Evolutionary conservation across 2,329 filamentous ascomycete genomes (phyloP).

Genomic region (Diaporthe sp.): DNA sequence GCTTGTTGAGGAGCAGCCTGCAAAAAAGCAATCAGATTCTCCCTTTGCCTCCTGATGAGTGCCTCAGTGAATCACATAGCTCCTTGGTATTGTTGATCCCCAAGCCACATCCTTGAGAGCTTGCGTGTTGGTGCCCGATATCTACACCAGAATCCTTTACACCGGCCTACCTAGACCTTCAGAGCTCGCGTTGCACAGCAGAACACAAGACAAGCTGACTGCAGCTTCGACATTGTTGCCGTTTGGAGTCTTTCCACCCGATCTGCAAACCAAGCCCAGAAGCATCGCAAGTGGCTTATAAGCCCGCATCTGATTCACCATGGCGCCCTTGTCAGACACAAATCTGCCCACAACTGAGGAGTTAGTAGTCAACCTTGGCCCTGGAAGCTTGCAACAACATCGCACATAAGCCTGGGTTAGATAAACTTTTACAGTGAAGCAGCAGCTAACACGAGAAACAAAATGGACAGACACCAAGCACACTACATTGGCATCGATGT

Average conservation of each 20-base stretch:
- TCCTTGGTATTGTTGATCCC: slow-evolving; percentile 31
- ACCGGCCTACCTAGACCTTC: not conserved
- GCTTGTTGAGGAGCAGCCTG: slow-evolving; percentile 17
- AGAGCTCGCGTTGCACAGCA: slow-evolving; percentile 21
- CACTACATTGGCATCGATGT: slow-evolving; percentile 92
- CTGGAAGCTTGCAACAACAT: slow-evolving; percentile 19
- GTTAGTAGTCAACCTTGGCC: slow-evolving; percentile 29
- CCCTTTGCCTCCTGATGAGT: slow-evolving; percentile 14
- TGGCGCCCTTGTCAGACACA: slow-evolving; percentile 28
- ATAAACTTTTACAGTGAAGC: not conserved
- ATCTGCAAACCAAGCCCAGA: slow-evolving; percentile 14
- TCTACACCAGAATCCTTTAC: slow-evolving; percentile 5
- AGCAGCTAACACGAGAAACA: slow-evolving; percentile 24
- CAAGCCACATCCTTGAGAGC: slow-evolving; percentile 19
- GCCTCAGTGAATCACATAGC: slow-evolving; percentile 22
- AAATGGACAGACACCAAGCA: slow-evolving; percentile 54
- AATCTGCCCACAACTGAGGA: slow-evolving; percentile 40
- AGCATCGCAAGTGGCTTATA: slow-evolving; percentile 20
- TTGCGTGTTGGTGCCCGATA: slow-evolving; percentile 28
- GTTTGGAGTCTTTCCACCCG: not conserved
- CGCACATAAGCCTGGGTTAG: not conserved
- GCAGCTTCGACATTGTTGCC: slow-evolving; percentile 1
- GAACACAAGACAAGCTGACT: slow-evolving; percentile 24
- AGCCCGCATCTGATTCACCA: slow-evolving; percentile 21
- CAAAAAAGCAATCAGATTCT: slow-evolving; percentile 26